Evolutionary conservation across 2,329 filamentous ascomycete species (phyloP), one percentile per base, ranked within the genome.

Genomic region (Cucurbitaria berberidis): DNA sequence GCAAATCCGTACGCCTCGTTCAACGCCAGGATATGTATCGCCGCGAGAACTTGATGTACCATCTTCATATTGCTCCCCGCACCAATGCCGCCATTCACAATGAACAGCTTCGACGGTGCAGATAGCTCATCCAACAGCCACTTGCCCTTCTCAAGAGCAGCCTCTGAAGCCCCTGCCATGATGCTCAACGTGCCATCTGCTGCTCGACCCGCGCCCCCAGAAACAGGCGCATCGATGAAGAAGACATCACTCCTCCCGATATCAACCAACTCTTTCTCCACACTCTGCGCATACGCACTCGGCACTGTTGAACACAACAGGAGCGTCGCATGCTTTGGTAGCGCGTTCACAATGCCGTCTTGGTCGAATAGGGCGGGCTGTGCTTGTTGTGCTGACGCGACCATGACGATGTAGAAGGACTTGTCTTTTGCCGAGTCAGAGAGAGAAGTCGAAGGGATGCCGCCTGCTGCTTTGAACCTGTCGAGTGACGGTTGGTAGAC

Each of bases 171-270:
- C 1, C 86, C 85, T 0, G 87, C 87, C 84, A 93, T 90, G 68
- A 93, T 91, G 6, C 87, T 89, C 36, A 92, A 76, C 0, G 88
- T 90, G 3, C 89, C 89, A 43, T 88, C 83, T 0, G 86, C 87
- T 1, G 89, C 89, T 29, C 89, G 81, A 9, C 82, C 79, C 0
- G 86, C 84, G 1, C 89, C 89, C 0, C 89, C 89, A 0, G 87
- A 90, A 0, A 92, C 89, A 0, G 89, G 89, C 19, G 84, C 82
- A 72, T 91, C 89, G 45, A 93, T 82, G 45, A 91, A 82, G 44
- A 80, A 77, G 26, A 92, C 81, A 66, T 92, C 89, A 2, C 74
- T 70, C 6, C 89, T 80, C 10, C 83, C 84, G 27, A 80, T 73
- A 9, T 80, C 76, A 45, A 78, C 76, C 2, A 91, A 77, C 61